Evolutionary conservation across 495 filamentous ascomycete genomes (phyloP).

Genomic region (Aspergillus hancockii): DNA sequence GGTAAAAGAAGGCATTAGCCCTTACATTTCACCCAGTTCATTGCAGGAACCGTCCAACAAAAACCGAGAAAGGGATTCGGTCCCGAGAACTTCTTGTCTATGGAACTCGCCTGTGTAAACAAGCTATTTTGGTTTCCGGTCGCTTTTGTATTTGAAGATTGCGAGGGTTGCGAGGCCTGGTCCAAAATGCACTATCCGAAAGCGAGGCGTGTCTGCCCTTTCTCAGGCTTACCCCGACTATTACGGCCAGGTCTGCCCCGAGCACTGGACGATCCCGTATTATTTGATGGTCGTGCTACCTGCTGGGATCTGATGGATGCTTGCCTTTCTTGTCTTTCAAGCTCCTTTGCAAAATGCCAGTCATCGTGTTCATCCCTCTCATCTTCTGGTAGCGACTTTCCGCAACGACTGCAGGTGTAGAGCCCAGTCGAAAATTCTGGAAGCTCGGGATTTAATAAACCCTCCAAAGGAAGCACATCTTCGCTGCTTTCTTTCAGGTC

Average conservation of each 20-base stretch:
- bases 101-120: background rate
- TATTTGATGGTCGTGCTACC: constrained; percentile 20
- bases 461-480: background rate
- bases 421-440: constrained; percentile 43
- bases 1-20: background rate
- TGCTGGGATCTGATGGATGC: constrained; percentile 29
- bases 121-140: background rate
- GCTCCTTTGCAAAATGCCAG: constrained; percentile 92
- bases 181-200: constrained; percentile 52
- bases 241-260: constrained; percentile 34
- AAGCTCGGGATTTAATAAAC: background rate
- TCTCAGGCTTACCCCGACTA: constrained; percentile 60
- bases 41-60: background rate
- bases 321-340: constrained; percentile 63
- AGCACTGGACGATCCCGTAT: constrained; percentile 26
- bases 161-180: background rate
- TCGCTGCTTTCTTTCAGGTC: background rate
- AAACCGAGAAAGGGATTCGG: background rate
- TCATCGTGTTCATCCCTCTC: constrained; percentile 80
- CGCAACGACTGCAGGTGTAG: constrained; percentile 69
- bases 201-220: constrained; percentile 71
- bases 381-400: constrained; percentile 50
- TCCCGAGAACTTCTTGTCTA: background rate
- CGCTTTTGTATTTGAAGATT: background rate
- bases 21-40: background rate